These are phyloP conservation scores for Pythium sukuiense DNA, from an alignment of 352 stramenopile genomes.

Conservation along the genomic window DNA sequence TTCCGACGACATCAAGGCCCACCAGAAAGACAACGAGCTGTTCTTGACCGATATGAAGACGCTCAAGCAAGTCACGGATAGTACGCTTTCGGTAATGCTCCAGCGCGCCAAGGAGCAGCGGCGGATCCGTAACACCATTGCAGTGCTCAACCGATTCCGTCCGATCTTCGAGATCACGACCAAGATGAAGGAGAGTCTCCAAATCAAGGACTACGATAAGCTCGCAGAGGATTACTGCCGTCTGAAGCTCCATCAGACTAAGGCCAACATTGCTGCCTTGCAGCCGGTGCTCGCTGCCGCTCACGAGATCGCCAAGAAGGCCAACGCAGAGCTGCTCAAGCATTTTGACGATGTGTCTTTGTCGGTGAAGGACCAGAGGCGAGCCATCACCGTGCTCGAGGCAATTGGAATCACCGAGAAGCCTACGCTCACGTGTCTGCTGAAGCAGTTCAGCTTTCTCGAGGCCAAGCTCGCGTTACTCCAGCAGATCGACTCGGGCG, in stretches of 20 bases:
- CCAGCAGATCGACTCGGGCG: conserved; percentile 26
- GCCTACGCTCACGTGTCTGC: conserved; percentile 60
- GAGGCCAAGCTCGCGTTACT: conserved; percentile 47
- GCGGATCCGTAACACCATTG: conserved; percentile 71
- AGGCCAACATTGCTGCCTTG: conserved; percentile 57
- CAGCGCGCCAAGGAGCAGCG: conserved; percentile 73
- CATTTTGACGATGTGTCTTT: conserved; percentile 64
- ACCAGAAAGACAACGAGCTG: conserved; percentile 59
- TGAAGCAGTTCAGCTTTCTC: conserved; percentile 68
- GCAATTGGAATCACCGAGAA: conserved; percentile 63
- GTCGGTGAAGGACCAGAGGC: conserved; percentile 66
- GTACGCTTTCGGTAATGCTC: conserved; percentile 76
- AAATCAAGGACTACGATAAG: conserved; percentile 66
- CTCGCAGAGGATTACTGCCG: conserved; percentile 71
- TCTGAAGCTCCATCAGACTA: conserved; percentile 65
- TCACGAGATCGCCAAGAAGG: conserved; percentile 56
- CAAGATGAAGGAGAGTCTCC: conserved; percentile 73
- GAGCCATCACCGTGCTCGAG: conserved; percentile 57
- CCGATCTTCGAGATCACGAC: conserved; percentile 73
- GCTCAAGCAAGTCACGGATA: conserved; percentile 60
- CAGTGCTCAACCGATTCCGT: conserved; percentile 63
- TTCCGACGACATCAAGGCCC: conserved; percentile 55
- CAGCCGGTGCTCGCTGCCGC: conserved; percentile 58
- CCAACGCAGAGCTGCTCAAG: conserved; percentile 60
- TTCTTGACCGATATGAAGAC: conserved; percentile 54